phyloP scores from a whole-genome alignment of 2,329 filamentous ascomycete species.

The Xylaria polymorpha region DNA sequence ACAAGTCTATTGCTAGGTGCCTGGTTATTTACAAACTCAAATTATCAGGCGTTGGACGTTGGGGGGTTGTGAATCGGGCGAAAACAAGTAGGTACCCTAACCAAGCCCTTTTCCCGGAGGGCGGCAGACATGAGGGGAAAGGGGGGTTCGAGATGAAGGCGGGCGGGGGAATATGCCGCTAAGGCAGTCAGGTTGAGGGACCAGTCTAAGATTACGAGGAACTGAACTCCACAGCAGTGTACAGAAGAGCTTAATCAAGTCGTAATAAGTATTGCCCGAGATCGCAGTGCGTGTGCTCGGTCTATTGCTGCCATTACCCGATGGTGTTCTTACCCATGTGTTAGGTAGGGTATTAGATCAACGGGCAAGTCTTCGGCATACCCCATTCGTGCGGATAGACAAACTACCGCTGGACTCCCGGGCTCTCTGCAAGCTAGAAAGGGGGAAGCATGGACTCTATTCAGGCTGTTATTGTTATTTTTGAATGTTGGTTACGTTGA shows the following conservation, averaged over 20 bases:
- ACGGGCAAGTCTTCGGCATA: slow-evolving; percentile 1
- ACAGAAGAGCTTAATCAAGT: not conserved
- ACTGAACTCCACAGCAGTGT: slow-evolving; percentile 22
- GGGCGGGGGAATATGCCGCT: slow-evolving; percentile 30
- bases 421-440: slow-evolving; percentile 21
- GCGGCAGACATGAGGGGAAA: slow-evolving; percentile 15
- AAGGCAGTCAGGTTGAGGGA: slow-evolving; percentile 6
- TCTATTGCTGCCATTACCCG: slow-evolving; percentile 13
- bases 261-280: slow-evolving; percentile 14
- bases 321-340: slow-evolving; percentile 20
- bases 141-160: slow-evolving; percentile 33
- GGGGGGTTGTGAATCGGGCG: slow-evolving; percentile 2
- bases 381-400: slow-evolving; percentile 27
- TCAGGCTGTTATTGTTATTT: slow-evolving; percentile 31
- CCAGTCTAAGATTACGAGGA: not conserved
- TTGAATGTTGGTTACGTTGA: slow-evolving; percentile 9
- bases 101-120: slow-evolving; percentile 22
- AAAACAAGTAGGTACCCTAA: slow-evolving; percentile 1
- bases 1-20: not conserved
- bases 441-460: slow-evolving; percentile 12
- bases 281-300: slow-evolving; percentile 17
- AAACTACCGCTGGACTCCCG: slow-evolving; percentile 13
- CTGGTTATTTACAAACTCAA: not conserved
- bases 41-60: not conserved
- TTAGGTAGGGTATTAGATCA: not conserved